Evolutionary conservation across 163 green algal genomes (phyloP).

Genomic region (Scenedesmus sp.): DNA sequence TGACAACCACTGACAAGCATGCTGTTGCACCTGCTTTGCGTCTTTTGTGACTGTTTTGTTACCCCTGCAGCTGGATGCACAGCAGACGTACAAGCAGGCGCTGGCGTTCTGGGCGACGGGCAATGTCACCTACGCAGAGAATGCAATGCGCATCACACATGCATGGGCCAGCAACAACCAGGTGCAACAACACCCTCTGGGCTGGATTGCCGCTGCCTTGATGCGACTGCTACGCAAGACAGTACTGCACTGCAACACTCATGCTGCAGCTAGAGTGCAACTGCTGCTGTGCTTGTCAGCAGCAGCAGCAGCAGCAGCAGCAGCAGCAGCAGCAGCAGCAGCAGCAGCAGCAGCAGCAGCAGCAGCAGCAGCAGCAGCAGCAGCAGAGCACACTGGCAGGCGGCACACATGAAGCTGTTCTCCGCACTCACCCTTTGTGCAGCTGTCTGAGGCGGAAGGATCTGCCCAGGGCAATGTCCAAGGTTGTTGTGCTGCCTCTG

Average conservation of each 20-base stretch:
- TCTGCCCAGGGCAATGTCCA: neutral
- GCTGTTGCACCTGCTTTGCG: neutral
- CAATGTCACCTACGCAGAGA: neutral
- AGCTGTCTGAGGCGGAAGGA: too few species aligned
- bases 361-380: too few species aligned
- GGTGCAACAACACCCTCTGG: too few species aligned
- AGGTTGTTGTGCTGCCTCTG: neutral
- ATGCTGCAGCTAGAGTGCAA: neutral
- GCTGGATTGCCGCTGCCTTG: too few species aligned
- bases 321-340: too few species aligned
- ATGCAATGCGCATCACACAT: constrained; percentile 2
- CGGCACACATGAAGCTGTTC: too few species aligned
- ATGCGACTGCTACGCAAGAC: too few species aligned
- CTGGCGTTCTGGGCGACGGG: constrained; percentile 31
- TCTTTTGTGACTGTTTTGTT: neutral
- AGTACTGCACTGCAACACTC: too few species aligned
- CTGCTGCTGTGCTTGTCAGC: too few species aligned
- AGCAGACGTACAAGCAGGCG: constrained; percentile 47
- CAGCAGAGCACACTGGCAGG: too few species aligned
- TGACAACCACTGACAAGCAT: neutral
- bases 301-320: too few species aligned
- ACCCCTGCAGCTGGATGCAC: constrained; percentile 15
- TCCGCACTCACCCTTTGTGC: neutral
- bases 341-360: too few species aligned
- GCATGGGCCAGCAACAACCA: constrained; percentile 46